These are phyloP conservation scores for Pyrenochaeta sp. DNA, from an alignment of 2,329 filamentous ascomycete genomes.

Conservation along the genomic window DNA sequence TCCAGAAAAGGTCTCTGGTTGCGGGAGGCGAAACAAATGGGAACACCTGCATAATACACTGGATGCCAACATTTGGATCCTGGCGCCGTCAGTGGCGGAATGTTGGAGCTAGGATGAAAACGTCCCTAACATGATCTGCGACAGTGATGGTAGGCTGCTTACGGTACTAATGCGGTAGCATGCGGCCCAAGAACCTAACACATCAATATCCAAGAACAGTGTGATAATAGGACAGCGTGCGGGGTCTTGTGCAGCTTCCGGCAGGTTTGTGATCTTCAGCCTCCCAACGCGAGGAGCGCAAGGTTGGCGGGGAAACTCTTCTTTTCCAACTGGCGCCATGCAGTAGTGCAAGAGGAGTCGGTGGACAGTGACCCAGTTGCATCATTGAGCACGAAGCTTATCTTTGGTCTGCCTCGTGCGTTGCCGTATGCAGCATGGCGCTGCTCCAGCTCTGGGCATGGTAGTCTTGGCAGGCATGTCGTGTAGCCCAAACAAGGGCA, in stretches of 20 bases:
- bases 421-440: neutral
- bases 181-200: neutral
- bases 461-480: neutral
- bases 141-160: neutral
- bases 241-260: neutral
- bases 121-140: neutral
- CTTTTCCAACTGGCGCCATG: neutral
- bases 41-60: neutral
- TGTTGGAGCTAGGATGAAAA: conserved; percentile 6
- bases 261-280: neutral
- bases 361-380: neutral
- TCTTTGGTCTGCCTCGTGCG: neutral
- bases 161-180: neutral
- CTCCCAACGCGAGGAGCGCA: neutral
- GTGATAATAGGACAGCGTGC: neutral
- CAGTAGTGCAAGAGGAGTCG: neutral
- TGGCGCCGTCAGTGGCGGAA: conserved; percentile 3
- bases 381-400: neutral
- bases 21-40: neutral
- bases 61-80: neutral
- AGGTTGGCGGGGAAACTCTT: neutral
- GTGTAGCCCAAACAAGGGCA: neutral
- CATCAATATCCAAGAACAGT: neutral
- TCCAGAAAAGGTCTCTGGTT: neutral
- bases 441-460: neutral